Percentiles rank a stretch among this genome's conserved stretches.
phyloP scores from a whole-genome alignment of 164 flowering plant genomes.

The Vitis amurensis region DNA sequence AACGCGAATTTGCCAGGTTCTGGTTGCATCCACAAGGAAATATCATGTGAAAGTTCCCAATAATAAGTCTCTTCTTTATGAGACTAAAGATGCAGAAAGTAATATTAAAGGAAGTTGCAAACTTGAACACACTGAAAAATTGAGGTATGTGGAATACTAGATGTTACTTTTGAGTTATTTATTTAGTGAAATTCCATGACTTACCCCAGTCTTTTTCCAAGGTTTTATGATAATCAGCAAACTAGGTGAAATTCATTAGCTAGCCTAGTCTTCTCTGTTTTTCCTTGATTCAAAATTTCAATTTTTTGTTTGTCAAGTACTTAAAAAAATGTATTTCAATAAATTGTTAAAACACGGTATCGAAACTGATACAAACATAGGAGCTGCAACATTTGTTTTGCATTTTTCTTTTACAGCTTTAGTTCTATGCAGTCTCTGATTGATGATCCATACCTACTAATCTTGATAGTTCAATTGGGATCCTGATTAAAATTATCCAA shows the following conservation, averaged over 20 bases:
- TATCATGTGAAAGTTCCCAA: slow-evolving; percentile 18
- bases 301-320: no score
- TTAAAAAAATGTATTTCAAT: no score
- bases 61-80: slow-evolving; percentile 36
- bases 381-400: no score
- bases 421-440: no score
- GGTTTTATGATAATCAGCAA: not conserved
- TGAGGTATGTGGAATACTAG: slow-evolving; percentile 17
- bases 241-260: not conserved
- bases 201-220: not conserved
- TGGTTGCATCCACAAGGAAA: slow-evolving; percentile 35
- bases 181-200: not conserved
- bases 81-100: slow-evolving; percentile 28
- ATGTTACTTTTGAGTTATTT: not conserved
- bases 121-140: slow-evolving; percentile 30
- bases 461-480: not conserved
- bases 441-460: not conserved
- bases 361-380: no score
- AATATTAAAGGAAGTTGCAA: slow-evolving; percentile 33
- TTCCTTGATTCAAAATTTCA: no score
- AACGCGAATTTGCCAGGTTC: slow-evolving; percentile 38
- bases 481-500: not conserved
- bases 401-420: no score
- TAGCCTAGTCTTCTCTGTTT: no score
- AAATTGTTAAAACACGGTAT: no score